phyloP scores from a whole-genome alignment of 2,329 filamentous ascomycete genomes.

The Ophiostoma angusticollis region DNA sequence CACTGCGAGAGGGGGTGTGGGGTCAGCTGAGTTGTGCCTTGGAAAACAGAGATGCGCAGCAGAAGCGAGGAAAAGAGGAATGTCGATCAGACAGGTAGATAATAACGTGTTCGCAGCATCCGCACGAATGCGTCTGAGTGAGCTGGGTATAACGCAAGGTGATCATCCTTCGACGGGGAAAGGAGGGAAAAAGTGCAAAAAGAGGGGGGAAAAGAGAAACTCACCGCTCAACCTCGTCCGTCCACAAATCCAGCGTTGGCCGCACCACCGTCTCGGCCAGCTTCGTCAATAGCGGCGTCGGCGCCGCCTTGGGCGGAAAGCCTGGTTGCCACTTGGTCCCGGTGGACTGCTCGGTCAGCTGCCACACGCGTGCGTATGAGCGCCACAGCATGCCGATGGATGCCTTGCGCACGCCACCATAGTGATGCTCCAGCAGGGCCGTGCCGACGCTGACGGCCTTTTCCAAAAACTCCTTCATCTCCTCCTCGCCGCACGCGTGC shows the following conservation, averaged over 20 bases:
- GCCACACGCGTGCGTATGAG: slow-evolving; percentile 81
- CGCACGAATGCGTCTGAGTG: slow-evolving; percentile 88
- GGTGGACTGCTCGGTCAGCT: slow-evolving; percentile 66
- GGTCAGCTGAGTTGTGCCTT: too few relatives aligned
- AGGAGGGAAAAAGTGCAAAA: slow-evolving; percentile 24
- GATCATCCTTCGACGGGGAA: slow-evolving; percentile 58
- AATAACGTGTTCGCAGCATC: slow-evolving; percentile 79
- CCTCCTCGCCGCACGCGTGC: slow-evolving; percentile 65
- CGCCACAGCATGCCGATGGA: slow-evolving; percentile 87
- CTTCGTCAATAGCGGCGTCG: slow-evolving; percentile 67
- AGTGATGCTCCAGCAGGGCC: slow-evolving; percentile 73
- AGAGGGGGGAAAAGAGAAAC: slow-evolving; percentile 40
- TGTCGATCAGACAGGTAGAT: slow-evolving; percentile 32
- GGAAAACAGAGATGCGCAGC: slow-evolving; percentile 8
- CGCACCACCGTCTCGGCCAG: slow-evolving; percentile 77
- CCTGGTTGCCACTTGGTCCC: slow-evolving; percentile 82
- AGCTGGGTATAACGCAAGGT: slow-evolving; percentile 95
- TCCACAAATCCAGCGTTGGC: slow-evolving; percentile 74
- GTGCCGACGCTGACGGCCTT: slow-evolving; percentile 73
- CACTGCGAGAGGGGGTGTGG: slow-evolving; percentile 42
- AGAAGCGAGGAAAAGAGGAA: slow-evolving; percentile 1
- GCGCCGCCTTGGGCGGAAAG: slow-evolving; percentile 67
- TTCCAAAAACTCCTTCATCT: slow-evolving; percentile 68
- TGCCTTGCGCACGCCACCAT: slow-evolving; percentile 87
- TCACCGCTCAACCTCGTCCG: slow-evolving; percentile 86